These are phyloP conservation scores for Erodium maritimum DNA, from an alignment of 345 rosid species.

Conservation along the genomic window DNA sequence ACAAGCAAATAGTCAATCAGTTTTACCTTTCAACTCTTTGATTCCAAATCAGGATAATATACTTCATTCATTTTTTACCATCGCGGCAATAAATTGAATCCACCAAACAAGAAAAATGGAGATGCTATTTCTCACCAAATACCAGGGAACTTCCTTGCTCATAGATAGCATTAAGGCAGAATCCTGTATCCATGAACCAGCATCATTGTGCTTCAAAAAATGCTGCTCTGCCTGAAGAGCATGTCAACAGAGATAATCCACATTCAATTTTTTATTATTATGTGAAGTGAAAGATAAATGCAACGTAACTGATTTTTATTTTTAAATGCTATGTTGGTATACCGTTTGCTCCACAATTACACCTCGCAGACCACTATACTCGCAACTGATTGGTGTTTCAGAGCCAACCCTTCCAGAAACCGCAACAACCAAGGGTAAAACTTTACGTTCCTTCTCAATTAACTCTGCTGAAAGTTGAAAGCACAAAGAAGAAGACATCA, in stretches of 20 bases:
- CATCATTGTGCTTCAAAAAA: constrained; percentile 84
- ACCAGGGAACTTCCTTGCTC: constrained; percentile 98
- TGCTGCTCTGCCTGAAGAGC: constrained; percentile 73
- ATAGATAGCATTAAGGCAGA: constrained; percentile 80
- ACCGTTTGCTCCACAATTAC: constrained; percentile 81
- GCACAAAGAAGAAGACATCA: background rate
- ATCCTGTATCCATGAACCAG: constrained; percentile 98
- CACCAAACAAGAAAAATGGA: background rate
- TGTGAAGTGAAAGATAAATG: background rate
- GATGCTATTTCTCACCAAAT: constrained; percentile 44
- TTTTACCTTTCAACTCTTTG: background rate
- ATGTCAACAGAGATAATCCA: constrained; percentile 5
- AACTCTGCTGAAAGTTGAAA: constrained; percentile 50
- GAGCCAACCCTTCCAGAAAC: constrained; percentile 78
- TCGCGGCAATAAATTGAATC: background rate
- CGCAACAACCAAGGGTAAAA: constrained; percentile 59
- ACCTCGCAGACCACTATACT: constrained; percentile 66
- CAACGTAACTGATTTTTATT: background rate
- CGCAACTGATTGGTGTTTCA: constrained; percentile 74
- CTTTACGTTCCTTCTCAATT: constrained; percentile 59
- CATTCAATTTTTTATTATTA: too few species aligned
- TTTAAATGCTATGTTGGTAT: background rate
- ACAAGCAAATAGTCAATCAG: background rate
- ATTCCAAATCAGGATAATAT: background rate
- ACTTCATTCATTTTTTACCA: background rate